Base-by-base conservation (phyloP, 1,139 yeast genomes). In the Pichia sp. region DNA sequence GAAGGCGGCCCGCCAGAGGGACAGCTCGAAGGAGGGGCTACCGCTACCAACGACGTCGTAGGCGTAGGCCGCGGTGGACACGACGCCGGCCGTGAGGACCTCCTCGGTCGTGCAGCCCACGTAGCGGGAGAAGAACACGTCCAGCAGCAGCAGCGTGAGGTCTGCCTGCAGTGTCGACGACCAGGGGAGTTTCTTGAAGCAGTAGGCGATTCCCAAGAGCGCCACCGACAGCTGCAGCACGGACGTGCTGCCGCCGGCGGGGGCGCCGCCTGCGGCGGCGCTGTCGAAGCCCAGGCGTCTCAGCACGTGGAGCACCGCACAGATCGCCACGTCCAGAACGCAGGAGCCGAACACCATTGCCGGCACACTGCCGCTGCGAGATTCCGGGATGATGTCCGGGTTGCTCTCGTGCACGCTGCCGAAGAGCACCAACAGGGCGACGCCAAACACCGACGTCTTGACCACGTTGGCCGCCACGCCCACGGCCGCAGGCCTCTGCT, bases 131-230 rank as follows among this genome's bases (percentile, higher is more conserved):
- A 90, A 73, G 15, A 89, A 82, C 0, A 95, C 87, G 70, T 87
- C 88, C 56, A 89, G 76, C 51, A 85, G 72, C 4, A 87, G 78
- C 90, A 95, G 88, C 6, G 86, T 79, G 47, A 82, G 75, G 6
- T 92, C 81, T 4, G 90, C 89, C 66, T 90, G 96, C 47, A 85
- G 71, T 19, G 89, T 80, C 0, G 90, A 82, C 46, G 79, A 73
- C 96, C 96, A 90, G 60, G 86, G 86, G 49, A 89, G 78, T 62
- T 86, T 86, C 59, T 95, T 80, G 47, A 90, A 80, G 26, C 95
- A 96, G 65, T 88, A 90, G 8, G 89, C 80, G 32, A 92, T 81
- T 3, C 97, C 97, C 58, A 90, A 72, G 63, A 90, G 82, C 7
- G 95, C 90, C 50, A 89, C 63, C 75, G 71, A 54, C 32, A 61